Conservation (phyloP, 257 asterid species). For the Jacaranda mimosifolia region DNA sequence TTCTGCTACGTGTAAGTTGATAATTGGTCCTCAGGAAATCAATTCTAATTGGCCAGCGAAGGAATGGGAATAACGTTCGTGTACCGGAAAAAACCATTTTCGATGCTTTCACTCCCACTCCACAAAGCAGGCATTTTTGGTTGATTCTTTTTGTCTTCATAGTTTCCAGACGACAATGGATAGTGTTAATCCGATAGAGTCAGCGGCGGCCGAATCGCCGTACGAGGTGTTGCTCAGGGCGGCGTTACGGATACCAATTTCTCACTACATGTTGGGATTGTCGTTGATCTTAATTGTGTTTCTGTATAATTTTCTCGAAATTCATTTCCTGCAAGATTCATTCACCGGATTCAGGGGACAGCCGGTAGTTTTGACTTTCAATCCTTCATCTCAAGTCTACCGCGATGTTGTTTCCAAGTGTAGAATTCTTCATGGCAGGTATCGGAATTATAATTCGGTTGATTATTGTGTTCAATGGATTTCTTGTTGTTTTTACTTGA, state of each 20-base stretch:
- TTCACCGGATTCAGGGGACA: conserved; percentile 82
- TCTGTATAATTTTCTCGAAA: conserved; percentile 69
- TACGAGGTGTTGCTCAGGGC: conserved; percentile 56
- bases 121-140: background rate
- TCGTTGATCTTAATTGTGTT: conserved; percentile 44
- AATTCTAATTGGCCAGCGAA: background rate
- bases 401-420: conserved; percentile 75
- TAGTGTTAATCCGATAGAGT: conserved; percentile 31
- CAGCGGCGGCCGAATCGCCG: conserved; percentile 51
- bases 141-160: background rate
- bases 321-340: conserved; percentile 69
- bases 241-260: conserved; percentile 54
- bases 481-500: background rate
- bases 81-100: conserved; percentile 2
- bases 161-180: conserved; percentile 42
- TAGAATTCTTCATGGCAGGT: conserved; percentile 81
- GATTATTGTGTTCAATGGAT: background rate
- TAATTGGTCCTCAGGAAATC: background rate
- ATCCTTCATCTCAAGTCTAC: conserved; percentile 64
- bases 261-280: conserved; percentile 59
- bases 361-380: conserved; percentile 59
- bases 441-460: background rate
- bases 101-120: background rate
- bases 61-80: conserved; percentile 17
- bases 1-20: conserved; percentile 11